Conservation (phyloP, 148 eudicot species). For the Nepenthes mirabilis region DNA sequence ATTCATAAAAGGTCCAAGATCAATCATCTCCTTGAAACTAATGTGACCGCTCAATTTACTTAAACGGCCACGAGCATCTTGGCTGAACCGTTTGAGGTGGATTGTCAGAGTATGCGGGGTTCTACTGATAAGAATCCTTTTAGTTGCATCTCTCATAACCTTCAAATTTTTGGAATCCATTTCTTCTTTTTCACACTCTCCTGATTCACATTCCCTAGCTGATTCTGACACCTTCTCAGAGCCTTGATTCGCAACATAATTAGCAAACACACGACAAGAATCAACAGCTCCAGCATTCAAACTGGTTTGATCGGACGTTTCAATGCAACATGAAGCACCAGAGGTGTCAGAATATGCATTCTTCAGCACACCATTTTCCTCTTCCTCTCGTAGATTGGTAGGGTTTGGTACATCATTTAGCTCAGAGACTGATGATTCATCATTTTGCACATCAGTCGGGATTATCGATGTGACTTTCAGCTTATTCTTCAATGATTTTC, state of each 20-base stretch:
- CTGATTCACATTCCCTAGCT: conserved; percentile 23
- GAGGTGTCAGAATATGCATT: conserved; percentile 8
- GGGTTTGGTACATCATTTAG: conserved; percentile 7
- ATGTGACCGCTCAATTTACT: conserved; percentile 90
- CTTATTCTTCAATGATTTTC: conserved; percentile 22
- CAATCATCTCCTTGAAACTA: conserved; percentile 53
- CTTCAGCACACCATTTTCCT: conserved; percentile 12
- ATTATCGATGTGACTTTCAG: conserved; percentile 10
- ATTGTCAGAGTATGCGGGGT: conserved; percentile 73
- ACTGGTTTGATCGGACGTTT: conserved; percentile 13
- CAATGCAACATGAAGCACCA: conserved; percentile 9
- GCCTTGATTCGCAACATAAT: conserved; percentile 9
- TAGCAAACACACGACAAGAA: conserved; percentile 11
- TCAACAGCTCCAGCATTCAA: conserved; percentile 6
- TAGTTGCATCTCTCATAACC: conserved; percentile 82
- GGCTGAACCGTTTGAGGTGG: conserved; percentile 87
- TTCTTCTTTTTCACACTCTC: conserved; percentile 30
- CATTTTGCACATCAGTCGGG: conserved; percentile 12
- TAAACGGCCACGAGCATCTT: conserved; percentile 85
- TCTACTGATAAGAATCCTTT: conserved; percentile 57
- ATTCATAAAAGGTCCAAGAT: conserved; percentile 72
- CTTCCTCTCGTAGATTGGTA: conserved; percentile 8
- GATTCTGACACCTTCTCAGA: conserved; percentile 14
- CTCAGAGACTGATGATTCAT: conserved; percentile 14
- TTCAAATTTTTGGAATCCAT: conserved; percentile 30